Conservation (phyloP, 75 land plant genomes). For the Sequoia sempervirens region DNA sequence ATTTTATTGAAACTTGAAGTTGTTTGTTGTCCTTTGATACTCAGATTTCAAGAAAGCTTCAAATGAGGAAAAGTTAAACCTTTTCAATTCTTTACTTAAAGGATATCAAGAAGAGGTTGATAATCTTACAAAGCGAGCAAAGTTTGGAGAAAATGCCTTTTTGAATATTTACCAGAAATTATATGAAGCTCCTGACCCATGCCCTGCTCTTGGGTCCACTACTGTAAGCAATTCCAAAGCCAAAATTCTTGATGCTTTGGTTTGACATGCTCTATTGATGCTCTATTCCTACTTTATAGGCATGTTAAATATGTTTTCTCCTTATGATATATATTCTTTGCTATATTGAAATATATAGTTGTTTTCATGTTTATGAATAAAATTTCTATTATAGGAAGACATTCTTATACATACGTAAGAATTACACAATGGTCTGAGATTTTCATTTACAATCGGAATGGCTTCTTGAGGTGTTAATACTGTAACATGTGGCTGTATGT, state of each 20-base stretch:
- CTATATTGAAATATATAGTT: background rate
- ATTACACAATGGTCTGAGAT: background rate
- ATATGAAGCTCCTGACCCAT: conserved; percentile 99
- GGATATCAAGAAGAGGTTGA: conserved; percentile 99
- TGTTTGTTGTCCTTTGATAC: conserved; percentile 1
- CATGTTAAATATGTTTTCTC: background rate
- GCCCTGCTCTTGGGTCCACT: conserved; percentile 80
- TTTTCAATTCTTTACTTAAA: conserved; percentile 81
- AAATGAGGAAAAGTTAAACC: conserved; percentile 71
- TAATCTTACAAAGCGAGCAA: conserved; percentile 98
- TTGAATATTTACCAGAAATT: conserved; percentile 94
- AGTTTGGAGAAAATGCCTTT: conserved; percentile 99
- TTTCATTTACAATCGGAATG: background rate
- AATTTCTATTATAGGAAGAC: background rate
- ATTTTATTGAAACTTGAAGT: background rate
- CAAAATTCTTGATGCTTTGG: background rate
- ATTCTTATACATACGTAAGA: background rate
- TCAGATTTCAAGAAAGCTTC: conserved; percentile 95
- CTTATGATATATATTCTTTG: background rate
- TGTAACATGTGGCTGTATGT: background rate
- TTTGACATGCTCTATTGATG: conserved; percentile 1
- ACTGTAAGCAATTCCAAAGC: conserved; percentile 44
- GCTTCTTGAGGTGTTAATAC: background rate
- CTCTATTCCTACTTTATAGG: background rate
- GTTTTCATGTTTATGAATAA: background rate